Evolutionary conservation across 2,329 filamentous ascomycete genomes (phyloP).

Genomic region (Penicillium sp.): DNA sequence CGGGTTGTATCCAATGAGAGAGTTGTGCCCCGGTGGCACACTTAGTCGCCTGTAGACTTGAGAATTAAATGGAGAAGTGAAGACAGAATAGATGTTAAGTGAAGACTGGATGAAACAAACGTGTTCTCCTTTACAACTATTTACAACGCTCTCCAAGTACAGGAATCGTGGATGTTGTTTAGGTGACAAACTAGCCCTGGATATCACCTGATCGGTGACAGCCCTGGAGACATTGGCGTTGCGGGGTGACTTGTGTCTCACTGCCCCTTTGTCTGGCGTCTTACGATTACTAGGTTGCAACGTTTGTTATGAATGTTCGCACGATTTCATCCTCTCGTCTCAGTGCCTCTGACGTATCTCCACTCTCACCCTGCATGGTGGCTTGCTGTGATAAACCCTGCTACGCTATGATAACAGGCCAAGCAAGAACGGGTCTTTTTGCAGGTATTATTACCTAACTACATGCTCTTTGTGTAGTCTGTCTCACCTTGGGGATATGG

Average conservation of each 20-base stretch:
- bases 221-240: background rate
- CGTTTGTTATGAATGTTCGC: background rate
- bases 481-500: background rate
- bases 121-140: too few relatives aligned
- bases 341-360: constrained; percentile 2
- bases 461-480: constrained; percentile 2
- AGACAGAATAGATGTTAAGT: too few relatives aligned
- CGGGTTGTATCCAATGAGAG: too few relatives aligned
- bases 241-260: constrained; percentile 13
- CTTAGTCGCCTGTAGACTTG: too few relatives aligned
- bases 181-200: too few relatives aligned
- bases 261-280: background rate
- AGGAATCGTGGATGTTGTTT: too few relatives aligned
- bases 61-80: too few relatives aligned
- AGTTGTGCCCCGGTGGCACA: too few relatives aligned
- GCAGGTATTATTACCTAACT: background rate
- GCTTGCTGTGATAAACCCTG: constrained; percentile 10
- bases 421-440: background rate
- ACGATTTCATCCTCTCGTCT: background rate
- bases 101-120: too few relatives aligned
- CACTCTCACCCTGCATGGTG: constrained; percentile 10
- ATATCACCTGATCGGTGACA: too few relatives aligned
- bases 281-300: background rate
- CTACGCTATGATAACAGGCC: background rate
- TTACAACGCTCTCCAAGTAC: too few relatives aligned